Conservation (phyloP, 2,329 filamentous ascomycete genomes). For the Trichophyton equinum region DNA sequence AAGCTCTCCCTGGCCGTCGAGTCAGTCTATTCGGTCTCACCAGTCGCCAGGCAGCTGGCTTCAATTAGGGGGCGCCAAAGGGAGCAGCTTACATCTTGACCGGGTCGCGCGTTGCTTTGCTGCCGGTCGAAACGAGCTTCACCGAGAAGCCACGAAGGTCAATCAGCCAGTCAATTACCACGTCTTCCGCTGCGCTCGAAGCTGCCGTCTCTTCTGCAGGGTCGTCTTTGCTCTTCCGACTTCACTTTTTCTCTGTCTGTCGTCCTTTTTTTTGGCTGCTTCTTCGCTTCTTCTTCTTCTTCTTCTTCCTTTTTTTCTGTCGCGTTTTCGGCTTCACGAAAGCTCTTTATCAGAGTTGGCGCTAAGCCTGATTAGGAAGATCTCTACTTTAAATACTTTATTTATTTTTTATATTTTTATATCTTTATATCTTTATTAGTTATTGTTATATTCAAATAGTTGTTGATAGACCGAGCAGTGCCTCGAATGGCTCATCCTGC, state of each 20-base stretch:
- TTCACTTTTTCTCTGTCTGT: not conserved
- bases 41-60: not conserved
- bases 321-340: conserved; percentile 6
- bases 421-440: too few relatives aligned
- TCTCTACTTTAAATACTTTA: not conserved
- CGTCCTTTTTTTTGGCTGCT: not conserved
- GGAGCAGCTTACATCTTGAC: not conserved
- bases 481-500: too few relatives aligned
- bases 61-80: not conserved
- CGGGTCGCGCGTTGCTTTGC: not conserved
- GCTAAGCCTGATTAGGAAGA: conserved; percentile 2
- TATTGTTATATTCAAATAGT: too few relatives aligned
- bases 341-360: conserved; percentile 10
- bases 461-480: too few relatives aligned
- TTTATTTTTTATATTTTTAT: not conserved
- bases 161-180: not conserved
- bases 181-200: not conserved
- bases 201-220: not conserved
- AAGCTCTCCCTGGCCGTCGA: conserved; percentile 62
- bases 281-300: not conserved
- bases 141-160: not conserved
- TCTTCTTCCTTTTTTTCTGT: not conserved
- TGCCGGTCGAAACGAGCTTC: not conserved
- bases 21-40: conserved; percentile 9
- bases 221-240: not conserved